Evolutionary conservation across 1,284 basidiomycete genomes (phyloP).

Genomic region (Marasmius fiardii): DNA sequence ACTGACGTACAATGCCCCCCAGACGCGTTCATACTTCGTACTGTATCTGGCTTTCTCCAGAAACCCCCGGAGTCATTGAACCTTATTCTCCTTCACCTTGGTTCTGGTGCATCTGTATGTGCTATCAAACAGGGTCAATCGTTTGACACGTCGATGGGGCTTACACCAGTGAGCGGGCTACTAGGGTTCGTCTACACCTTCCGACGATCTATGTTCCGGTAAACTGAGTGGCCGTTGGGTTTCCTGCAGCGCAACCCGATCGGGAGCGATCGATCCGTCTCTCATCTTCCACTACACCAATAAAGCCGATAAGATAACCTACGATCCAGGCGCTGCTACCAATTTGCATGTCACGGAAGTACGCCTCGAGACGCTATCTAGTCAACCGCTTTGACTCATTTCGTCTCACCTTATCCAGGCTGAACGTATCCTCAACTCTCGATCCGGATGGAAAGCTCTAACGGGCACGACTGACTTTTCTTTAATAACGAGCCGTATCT

Average conservation of each 20-base stretch:
- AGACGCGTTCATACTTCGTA: slow-evolving; percentile 64
- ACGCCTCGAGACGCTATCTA: slow-evolving; percentile 3
- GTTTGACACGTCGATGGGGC: slow-evolving; percentile 81
- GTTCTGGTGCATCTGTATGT: slow-evolving; percentile 81
- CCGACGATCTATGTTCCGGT: neutral
- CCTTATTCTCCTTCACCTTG: slow-evolving; percentile 80
- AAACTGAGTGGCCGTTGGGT: no score
- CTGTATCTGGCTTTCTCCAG: slow-evolving; percentile 54
- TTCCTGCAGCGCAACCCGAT: slow-evolving; percentile 60
- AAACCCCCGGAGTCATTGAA: slow-evolving; percentile 48
- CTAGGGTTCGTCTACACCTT: slow-evolving; percentile 44
- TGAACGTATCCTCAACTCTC: slow-evolving; percentile 77
- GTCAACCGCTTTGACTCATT: neutral
- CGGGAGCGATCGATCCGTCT: slow-evolving; percentile 78
- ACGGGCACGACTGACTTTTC: slow-evolving; percentile 80
- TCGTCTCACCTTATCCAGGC: slow-evolving; percentile 39
- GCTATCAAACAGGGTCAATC: slow-evolving; percentile 69
- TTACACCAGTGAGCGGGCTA: slow-evolving; percentile 75
- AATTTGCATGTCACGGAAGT: slow-evolving; percentile 65
- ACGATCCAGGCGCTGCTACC: slow-evolving; percentile 42
- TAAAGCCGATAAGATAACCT: slow-evolving; percentile 52
- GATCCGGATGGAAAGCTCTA: slow-evolving; percentile 70
- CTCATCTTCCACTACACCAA: slow-evolving; percentile 85
- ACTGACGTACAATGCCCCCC: slow-evolving; percentile 18
- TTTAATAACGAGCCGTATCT: slow-evolving; percentile 44